Percentiles rank a stretch among this genome's conserved stretches.
Conservation (phyloP, 2,329 filamentous ascomycete genomes). For the Colletotrichum karsti region DNA sequence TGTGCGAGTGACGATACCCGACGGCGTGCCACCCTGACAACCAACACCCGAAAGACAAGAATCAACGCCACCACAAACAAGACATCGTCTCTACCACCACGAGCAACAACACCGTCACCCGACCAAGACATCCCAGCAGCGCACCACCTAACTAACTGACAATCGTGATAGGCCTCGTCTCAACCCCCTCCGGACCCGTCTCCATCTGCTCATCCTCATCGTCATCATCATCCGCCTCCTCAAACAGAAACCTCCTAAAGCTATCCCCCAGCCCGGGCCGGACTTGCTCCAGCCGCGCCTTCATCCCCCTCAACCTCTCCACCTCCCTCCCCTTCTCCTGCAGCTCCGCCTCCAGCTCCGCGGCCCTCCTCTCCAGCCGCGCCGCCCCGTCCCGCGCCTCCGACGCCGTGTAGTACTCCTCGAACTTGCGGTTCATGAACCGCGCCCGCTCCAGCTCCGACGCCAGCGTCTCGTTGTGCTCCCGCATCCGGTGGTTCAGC, state of each 20-base stretch:
- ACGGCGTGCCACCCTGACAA: neutral
- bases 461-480: constrained; percentile 20
- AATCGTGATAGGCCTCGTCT: neutral
- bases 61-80: neutral
- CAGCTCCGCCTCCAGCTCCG: neutral
- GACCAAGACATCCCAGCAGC: neutral
- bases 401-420: constrained; percentile 16
- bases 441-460: constrained; percentile 14
- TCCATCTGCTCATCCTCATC: neutral
- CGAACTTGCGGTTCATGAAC: constrained; percentile 11
- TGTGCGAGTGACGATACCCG: neutral
- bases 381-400: neutral
- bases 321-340: neutral
- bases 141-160: neutral
- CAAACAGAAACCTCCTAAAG: neutral
- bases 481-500: constrained; percentile 27
- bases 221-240: too few species aligned
- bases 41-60: neutral
- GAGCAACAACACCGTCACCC: neutral
- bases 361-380: constrained; percentile 4
- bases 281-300: neutral
- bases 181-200: neutral
- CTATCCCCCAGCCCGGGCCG: neutral
- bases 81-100: neutral
- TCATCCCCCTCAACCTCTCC: neutral